Base-by-base conservation (phyloP, 768 basidiomycete genomes). In the Hericium erinaceus region DNA sequence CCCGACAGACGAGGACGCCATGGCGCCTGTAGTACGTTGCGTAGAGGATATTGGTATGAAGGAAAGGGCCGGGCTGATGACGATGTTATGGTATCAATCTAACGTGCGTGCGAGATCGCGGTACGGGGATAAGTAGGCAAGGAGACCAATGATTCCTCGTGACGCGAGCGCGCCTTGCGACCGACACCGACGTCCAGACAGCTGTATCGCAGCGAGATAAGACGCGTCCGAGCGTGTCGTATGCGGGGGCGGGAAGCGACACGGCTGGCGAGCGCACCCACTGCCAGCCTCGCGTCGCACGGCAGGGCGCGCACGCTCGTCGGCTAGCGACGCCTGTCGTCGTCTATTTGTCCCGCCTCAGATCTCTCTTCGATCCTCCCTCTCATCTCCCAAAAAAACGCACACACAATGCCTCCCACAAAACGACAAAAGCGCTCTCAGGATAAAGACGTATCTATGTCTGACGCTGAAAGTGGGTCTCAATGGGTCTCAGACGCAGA, bases 371-470 rank as follows among this genome's bases (percentile, higher is more conserved):
- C 64, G 54, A 18, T 39, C 11, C 52, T 48, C 16, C 48, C 60
- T 58, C 64, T 56, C 50, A 84, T 33, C 33, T 33, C 33, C 33
- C 33, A 33, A 33, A 33, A 33, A 33, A 7, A 33, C 33, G 9
- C 33, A 33, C 9, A 33, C 33, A 33, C 33, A 33, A 33, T 85
- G 80, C 70, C 79, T 59, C 72, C 77, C 18, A 66, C 71, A 44
- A 86, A 85, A 76, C 79, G 79, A 58, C 76, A 71, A 66, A 81
- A 78, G 63, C 72, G 77, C 33, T 66, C 69, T 16, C 61, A 65
- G 49, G 66, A 60, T 37, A 55, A 57, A 38, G 54, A 57, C 48
- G 63, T 39, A 55, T 54, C 8, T 52, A 62, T 48, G 55, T 64
- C 41, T 56, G 55, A 58, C 33, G 39, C 54, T 2, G 54, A 54